Evolutionary conservation across 305 asterid species (phyloP), one percentile per base, ranked within the genome.

Genomic region (Ruellia speciosa): DNA sequence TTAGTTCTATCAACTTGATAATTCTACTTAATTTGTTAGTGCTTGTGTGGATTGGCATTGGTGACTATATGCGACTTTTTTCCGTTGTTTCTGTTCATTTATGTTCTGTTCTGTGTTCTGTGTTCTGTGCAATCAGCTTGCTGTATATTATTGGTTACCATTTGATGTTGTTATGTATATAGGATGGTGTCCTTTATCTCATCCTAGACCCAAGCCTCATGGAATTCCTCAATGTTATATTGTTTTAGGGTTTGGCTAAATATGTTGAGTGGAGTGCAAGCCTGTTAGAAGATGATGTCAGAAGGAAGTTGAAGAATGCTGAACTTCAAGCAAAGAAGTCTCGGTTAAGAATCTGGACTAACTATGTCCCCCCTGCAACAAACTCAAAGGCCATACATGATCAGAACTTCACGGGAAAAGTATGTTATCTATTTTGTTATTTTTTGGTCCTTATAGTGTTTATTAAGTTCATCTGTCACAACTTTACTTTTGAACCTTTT

Each of bases 181-280:
- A 19, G 33, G 54, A 56, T 62, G 4, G 47, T 10, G 54, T 63
- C 60, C 57, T 50, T 28, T 0, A 9, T 52, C 37, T 33, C 50
- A 17, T 14, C 33, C 52, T 51, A 33, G 14, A 14, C 35, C 45
- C 45, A 51, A 20, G 61, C 56, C 49, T 70, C 40, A 71, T 39
- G 37, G n/a, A 54, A 52, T 74, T 67, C 59, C 19, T 59, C 39
- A 35, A 47, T 66, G 52, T 52, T 28, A 34, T 56, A 58, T 37
- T 57, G 48, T 18, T 70, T 7, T 68, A 93, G 99, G 99, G 99
- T 62, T 70, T 84, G 67, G 97, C 96, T 14, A 93, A 85, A 67
- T 89, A 89, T 58, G 94, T 93, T 51, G 97, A 89, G 24, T 89
- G 99, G 99, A 93, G 99, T 65, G 96, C 99, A 52, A 79, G 82